Evolutionary conservation across 148 eudicot genomes (phyloP).

Genomic region (Polygonum aviculare): DNA sequence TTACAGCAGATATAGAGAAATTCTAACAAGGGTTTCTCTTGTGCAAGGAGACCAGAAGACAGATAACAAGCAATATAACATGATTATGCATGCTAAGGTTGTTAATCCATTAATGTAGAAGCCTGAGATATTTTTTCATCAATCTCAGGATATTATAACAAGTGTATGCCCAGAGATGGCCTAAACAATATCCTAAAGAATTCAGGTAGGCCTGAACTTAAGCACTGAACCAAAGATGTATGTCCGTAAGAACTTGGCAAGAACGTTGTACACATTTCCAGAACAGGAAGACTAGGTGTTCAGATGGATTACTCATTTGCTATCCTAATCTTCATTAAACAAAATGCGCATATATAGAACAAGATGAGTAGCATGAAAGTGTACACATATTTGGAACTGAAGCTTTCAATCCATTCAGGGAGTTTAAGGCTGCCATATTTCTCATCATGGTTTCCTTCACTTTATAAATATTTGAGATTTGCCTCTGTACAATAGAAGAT

Average conservation of each 20-base stretch:
- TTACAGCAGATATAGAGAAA: not conserved
- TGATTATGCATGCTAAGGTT: not conserved
- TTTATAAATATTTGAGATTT: not conserved
- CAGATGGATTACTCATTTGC: no score
- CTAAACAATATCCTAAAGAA: not conserved
- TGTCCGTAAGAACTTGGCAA: not conserved
- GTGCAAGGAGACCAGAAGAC: not conserved
- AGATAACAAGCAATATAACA: not conserved
- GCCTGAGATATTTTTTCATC: not conserved
- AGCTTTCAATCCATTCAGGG: not conserved
- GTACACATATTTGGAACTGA: not conserved
- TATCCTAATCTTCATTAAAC: no score
- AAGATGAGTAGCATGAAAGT: no score
- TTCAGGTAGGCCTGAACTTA: not conserved
- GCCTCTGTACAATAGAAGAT: constrained; percentile 1
- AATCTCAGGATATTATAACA: not conserved
- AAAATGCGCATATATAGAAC: no score
- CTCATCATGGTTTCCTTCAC: not conserved
- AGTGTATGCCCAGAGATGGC: not conserved
- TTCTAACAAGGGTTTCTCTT: not conserved
- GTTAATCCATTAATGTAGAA: not conserved
- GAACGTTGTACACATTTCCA: not conserved
- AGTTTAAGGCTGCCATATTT: not conserved
- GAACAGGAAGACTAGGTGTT: no score
- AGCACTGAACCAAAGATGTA: not conserved